Conservation (phyloP, 352 stramenopile genomes). For the Blastocystis sp. region DNA sequence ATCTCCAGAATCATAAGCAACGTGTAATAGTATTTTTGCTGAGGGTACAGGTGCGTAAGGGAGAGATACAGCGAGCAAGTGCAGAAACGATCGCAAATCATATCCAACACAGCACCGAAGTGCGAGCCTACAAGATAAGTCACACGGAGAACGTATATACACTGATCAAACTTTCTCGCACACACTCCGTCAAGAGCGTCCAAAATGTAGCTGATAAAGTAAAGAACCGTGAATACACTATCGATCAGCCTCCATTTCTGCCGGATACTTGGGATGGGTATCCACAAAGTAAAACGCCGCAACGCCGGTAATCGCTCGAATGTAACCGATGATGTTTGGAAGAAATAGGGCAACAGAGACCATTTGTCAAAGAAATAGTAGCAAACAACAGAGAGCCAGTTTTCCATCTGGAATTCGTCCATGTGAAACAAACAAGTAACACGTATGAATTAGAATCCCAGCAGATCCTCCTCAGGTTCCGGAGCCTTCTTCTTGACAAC, state of each 20-base stretch:
- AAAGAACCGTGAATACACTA: slow-evolving; percentile 37
- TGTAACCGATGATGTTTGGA: slow-evolving; percentile 53
- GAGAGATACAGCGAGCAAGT: slow-evolving; percentile 21
- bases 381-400: background rate
- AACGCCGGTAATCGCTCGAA: slow-evolving; percentile 51
- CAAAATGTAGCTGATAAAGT: slow-evolving; percentile 56
- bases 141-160: background rate
- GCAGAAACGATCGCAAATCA: slow-evolving; percentile 52
- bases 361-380: background rate
- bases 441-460: slow-evolving; percentile 4
- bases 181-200: slow-evolving; percentile 40
- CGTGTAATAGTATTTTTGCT: slow-evolving; percentile 47
- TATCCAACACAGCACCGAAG: slow-evolving; percentile 53
- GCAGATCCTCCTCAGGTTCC: slow-evolving; percentile 33
- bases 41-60: slow-evolving; percentile 23
- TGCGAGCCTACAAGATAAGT: slow-evolving; percentile 32
- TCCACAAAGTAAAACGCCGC: slow-evolving; percentile 43
- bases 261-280: slow-evolving; percentile 12
- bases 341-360: slow-evolving; percentile 46
- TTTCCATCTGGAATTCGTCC: background rate
- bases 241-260: background rate
- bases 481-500: slow-evolving; percentile 41
- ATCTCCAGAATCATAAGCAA: slow-evolving; percentile 49
- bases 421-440: slow-evolving; percentile 12
- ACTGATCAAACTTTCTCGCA: slow-evolving; percentile 39